Evolutionary conservation across 1,284 basidiomycete species (phyloP).

Genomic region (Pseudozyma hubeiensis): DNA sequence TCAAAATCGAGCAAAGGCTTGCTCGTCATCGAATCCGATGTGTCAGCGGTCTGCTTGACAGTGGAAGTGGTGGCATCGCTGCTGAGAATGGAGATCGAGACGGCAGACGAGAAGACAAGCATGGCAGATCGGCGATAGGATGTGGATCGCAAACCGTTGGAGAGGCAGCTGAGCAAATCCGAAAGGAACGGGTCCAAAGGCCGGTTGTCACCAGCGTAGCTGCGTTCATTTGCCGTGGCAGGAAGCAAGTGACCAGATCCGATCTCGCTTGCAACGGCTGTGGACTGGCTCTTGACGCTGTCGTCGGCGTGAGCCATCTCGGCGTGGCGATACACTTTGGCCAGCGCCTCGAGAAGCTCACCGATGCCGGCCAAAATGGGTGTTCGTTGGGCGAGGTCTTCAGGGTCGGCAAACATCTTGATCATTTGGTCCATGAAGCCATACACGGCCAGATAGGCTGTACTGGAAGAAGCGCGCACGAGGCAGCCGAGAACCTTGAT

Average conservation of each 20-base stretch:
- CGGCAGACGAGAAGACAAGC: conserved; percentile 52
- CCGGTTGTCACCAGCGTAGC: conserved; percentile 51
- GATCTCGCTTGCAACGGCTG: conserved; percentile 6
- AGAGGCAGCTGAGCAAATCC: conserved; percentile 54
- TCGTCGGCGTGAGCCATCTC: conserved; percentile 15
- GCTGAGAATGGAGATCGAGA: conserved; percentile 51
- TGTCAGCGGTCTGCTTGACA: neutral
- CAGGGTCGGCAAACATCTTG: conserved; percentile 80
- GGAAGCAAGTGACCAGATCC: conserved; percentile 37
- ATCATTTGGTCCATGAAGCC: conserved; percentile 56
- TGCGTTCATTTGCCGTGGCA: conserved; percentile 22
- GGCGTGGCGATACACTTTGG: conserved; percentile 47
- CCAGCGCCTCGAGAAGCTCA: conserved; percentile 53
- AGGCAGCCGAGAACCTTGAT: conserved; percentile 52
- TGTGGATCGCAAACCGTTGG: conserved; percentile 52
- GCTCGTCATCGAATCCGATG: neutral
- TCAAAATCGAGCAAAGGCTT: conserved; percentile 75
- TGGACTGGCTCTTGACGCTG: neutral
- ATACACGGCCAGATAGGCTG: conserved; percentile 46
- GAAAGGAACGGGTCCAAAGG: conserved; percentile 57
- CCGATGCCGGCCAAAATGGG: conserved; percentile 73
- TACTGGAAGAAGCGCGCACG: conserved; percentile 49
- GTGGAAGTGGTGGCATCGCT: neutral
- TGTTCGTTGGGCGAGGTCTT: conserved; percentile 80
- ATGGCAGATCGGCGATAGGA: conserved; percentile 52